Evolutionary conservation across 2,329 filamentous ascomycete genomes (phyloP).

Genomic region (Fusarium incarnatum): DNA sequence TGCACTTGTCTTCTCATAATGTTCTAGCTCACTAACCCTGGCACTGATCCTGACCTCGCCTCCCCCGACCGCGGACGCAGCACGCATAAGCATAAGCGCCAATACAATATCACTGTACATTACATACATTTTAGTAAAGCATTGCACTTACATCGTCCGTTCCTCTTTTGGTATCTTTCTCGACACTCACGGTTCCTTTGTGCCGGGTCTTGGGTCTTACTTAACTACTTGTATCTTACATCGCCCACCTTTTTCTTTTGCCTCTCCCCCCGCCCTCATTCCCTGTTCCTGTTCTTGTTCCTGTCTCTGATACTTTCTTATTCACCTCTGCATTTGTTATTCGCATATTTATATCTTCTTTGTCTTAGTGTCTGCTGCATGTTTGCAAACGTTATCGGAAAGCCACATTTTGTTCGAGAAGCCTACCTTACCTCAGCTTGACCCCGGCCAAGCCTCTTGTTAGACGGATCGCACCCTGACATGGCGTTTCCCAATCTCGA

Average conservation of each 20-base stretch:
- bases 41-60: not conserved
- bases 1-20: constrained; percentile 17
- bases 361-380: not conserved
- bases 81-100: constrained; percentile 27
- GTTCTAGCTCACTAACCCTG: constrained; percentile 16
- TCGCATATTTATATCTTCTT: not conserved
- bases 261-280: constrained; percentile 15
- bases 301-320: not conserved
- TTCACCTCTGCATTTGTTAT: not conserved
- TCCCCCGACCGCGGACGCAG: not conserved
- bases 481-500: constrained; percentile 1
- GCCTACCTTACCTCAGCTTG: not conserved
- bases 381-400: constrained; percentile 4
- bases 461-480: not conserved
- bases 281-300: constrained; percentile 17
- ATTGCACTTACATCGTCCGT: not conserved
- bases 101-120: constrained; percentile 17
- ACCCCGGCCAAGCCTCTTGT: not conserved
- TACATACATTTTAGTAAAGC: not conserved
- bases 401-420: not conserved
- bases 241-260: constrained; percentile 13
- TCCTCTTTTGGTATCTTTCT: constrained; percentile 28
- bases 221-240: constrained; percentile 40
- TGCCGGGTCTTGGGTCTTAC: constrained; percentile 24
- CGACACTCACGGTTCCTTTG: constrained; percentile 18